These are phyloP conservation scores for Diaporthe amygdali DNA, from an alignment of 2,329 filamentous ascomycete genomes.

Conservation along the genomic window DNA sequence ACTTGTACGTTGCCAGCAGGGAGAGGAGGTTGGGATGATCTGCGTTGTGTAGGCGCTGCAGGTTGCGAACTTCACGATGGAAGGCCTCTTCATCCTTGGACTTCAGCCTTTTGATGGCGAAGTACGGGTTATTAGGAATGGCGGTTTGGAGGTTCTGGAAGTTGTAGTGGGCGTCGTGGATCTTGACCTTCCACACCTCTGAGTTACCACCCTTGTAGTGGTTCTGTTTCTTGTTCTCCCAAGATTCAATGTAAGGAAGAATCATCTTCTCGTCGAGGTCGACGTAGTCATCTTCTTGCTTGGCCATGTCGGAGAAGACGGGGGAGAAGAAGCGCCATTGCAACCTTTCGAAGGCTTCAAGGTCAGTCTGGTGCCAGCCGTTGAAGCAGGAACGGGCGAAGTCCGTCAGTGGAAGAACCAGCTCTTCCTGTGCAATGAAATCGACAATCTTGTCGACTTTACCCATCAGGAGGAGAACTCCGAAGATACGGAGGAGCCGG, in stretches of 20 bases:
- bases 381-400: constrained; percentile 15
- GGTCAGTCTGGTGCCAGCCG: constrained; percentile 17
- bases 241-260: constrained; percentile 24
- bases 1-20: constrained; percentile 26
- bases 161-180: constrained; percentile 25
- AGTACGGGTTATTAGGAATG: constrained; percentile 23
- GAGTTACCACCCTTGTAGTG: constrained; percentile 28
- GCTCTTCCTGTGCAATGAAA: constrained; percentile 10
- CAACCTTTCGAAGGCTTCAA: constrained; percentile 19
- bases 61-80: constrained; percentile 25
- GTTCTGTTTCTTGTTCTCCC: constrained; percentile 23
- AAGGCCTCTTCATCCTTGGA: constrained; percentile 27
- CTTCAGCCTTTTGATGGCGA: constrained; percentile 26
- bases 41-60: constrained; percentile 24
- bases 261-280: constrained; percentile 23
- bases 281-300: constrained; percentile 17
- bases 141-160: constrained; percentile 21
- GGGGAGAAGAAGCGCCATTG: constrained; percentile 25
- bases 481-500: constrained; percentile 18
- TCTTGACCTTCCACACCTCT: constrained; percentile 26
- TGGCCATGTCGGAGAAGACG: constrained; percentile 20
- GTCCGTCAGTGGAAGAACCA: constrained; percentile 3
- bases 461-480: constrained; percentile 16
- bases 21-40: constrained; percentile 27
- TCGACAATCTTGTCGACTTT: constrained; percentile 15